Base-by-base conservation (phyloP, 1,284 basidiomycete genomes). In the Ustilago bromivora region DNA sequence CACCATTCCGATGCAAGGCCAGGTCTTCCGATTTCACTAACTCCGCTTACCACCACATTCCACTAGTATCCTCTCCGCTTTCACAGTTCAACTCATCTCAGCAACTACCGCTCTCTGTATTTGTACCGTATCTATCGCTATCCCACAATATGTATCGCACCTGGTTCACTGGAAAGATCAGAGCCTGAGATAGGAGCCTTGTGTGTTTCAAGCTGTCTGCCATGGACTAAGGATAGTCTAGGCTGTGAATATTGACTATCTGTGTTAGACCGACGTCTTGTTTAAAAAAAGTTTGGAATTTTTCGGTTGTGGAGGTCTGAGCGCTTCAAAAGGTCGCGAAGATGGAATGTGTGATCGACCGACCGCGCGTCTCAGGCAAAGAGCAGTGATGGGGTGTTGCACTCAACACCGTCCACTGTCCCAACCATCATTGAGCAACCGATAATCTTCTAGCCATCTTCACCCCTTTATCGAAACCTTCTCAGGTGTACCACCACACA, bases 361-460 rank as follows among this genome's bases (percentile, higher is more conserved):
- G 63, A 74, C 71, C 71, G 71, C 71, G 71, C 71, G 71, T 74
- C 71, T 69, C 71, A 61, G 59, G 62, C 17, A 54, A 60, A 54
- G 60, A 43, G 52, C 55, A 41, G 40, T 32, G 41, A 36, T 34
- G 28, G 53, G 32, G 32, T 13, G 19, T 52, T 56, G 36, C 17
- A 32, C 6, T 11, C 34, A 36, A 35, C 32, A 55, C 36, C 51
- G 46, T 40, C 43, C 53, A 62, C 46, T 9, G 28, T 57, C 49
- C 34, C n/a, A 41, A 58, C 47, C 38, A 46, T 54, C 40, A 56
- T 17, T 11, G 17, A 17, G 13, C n/a, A 15, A 28, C n/a, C 17
- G 41, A 15, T 15, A 11, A 46, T 46, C 36, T 38, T 38, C 36
- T 38, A 13, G 36, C 36, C 13, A 38, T 13, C 36, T 10, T 38